Evolutionary conservation across 1,139 yeast species (phyloP).

Genomic region (Groenewaldozyma sp.): DNA sequence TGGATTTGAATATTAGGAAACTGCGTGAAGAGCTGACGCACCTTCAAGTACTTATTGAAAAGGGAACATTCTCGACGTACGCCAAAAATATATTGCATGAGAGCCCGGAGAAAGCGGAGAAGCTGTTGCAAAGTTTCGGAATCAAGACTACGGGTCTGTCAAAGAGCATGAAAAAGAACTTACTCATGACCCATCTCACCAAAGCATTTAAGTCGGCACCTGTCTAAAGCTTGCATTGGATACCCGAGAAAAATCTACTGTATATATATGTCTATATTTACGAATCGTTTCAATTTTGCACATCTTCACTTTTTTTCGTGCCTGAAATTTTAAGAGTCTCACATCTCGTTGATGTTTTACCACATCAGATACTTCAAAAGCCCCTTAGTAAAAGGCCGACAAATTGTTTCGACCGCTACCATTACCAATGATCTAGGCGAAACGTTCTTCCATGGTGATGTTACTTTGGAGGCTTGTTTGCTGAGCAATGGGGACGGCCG

Average conservation of each 20-base stretch:
- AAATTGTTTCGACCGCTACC: conserved; percentile 17
- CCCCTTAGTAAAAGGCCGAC: conserved; percentile 13
- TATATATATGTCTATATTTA: too few relatives aligned
- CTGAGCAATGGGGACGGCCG: background rate
- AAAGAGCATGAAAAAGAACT: conserved; percentile 27
- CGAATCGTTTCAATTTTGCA: too few relatives aligned
- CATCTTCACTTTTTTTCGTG: too few relatives aligned
- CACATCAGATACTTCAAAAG: conserved; percentile 22
- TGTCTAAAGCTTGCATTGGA: conserved; percentile 4
- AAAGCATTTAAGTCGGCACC: conserved; percentile 9
- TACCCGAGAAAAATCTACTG: too few relatives aligned
- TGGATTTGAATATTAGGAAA: conserved; percentile 21
- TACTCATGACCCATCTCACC: conserved; percentile 27
- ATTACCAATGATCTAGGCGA: conserved; percentile 30
- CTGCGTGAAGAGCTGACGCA: conserved; percentile 21
- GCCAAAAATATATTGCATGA: conserved; percentile 22
- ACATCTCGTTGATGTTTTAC: conserved; percentile 15
- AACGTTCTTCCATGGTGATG: conserved; percentile 22
- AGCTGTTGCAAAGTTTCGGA: conserved; percentile 24
- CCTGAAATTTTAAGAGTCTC: too few relatives aligned
- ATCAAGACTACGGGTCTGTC: conserved; percentile 21
- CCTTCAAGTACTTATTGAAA: conserved; percentile 20
- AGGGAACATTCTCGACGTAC: conserved; percentile 19
- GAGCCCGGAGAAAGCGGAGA: conserved; percentile 27
- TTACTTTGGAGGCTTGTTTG: conserved; percentile 5